Percentiles rank a stretch among this genome's conserved stretches.
Evolutionary conservation across 2,329 filamentous ascomycete genomes (phyloP).

Genomic region (Tetracladium maxilliforme): DNA sequence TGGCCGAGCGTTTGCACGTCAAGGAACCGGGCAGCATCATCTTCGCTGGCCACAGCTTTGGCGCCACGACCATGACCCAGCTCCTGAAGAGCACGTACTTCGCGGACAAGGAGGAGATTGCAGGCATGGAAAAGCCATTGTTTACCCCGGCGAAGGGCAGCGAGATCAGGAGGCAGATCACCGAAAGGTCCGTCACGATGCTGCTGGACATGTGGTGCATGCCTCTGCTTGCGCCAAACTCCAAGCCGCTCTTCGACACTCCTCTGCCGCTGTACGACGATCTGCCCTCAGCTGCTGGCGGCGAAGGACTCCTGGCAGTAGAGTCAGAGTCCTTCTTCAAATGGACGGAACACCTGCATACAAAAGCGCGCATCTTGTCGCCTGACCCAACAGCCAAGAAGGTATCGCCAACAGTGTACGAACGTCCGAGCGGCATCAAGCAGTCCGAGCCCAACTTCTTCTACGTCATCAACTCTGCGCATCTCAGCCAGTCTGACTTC

Average conservation of each 20-base stretch:
- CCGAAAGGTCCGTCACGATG: constrained; percentile 46
- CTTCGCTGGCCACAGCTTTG: constrained; percentile 72
- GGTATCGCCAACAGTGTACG: constrained; percentile 24
- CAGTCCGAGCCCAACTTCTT: constrained; percentile 54
- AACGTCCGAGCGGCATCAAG: constrained; percentile 25
- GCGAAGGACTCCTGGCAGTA: constrained; percentile 50
- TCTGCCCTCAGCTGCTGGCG: constrained; percentile 34
- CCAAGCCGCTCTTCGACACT: constrained; percentile 51
- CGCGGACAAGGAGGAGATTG: constrained; percentile 28
- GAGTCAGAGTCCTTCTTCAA: constrained; percentile 67
- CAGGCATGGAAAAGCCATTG: no score
- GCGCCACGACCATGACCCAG: constrained; percentile 59
- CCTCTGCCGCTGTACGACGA: constrained; percentile 55
- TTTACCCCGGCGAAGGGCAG: constrained; percentile 42
- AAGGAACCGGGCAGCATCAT: constrained; percentile 57
- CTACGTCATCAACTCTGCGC: constrained; percentile 59
- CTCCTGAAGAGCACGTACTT: constrained; percentile 71
- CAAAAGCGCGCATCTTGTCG: constrained; percentile 52
- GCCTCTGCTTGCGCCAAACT: constrained; percentile 48
- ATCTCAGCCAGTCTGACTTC: constrained; percentile 74
- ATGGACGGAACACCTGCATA: constrained; percentile 58
- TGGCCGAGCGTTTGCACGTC: constrained; percentile 49
- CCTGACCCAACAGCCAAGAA: constrained; percentile 33
- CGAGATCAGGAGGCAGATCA: constrained; percentile 49
- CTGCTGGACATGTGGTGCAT: constrained; percentile 74